Percentiles rank a stretch among this genome's conserved stretches.
phyloP scores from a whole-genome alignment of 2,329 filamentous ascomycete species.

The Rutstroemia sp. region DNA sequence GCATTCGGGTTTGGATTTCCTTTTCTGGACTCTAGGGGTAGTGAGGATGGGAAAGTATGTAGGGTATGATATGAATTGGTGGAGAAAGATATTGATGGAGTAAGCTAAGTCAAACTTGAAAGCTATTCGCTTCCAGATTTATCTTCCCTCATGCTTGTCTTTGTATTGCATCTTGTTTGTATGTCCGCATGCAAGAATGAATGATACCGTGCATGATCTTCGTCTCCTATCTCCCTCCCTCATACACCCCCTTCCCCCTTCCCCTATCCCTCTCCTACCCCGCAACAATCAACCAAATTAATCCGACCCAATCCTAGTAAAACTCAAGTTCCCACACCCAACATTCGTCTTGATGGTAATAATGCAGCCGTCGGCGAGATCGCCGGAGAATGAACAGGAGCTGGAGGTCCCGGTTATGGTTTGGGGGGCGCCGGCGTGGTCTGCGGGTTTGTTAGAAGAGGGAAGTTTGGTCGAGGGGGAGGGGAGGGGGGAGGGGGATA shows the following conservation, averaged over 20 bases:
- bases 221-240: neutral
- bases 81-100: no score
- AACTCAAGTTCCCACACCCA: neutral
- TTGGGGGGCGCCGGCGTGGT: neutral
- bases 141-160: no score
- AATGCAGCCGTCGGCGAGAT: neutral
- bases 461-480: neutral
- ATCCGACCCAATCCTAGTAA: neutral
- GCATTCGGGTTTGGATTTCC: no score
- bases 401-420: neutral
- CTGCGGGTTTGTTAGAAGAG: neutral
- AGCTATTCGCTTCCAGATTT: no score
- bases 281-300: neutral
- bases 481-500: neutral
- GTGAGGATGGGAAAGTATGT: no score
- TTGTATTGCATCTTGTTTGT: no score
- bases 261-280: no score
- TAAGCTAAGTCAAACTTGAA: no score
- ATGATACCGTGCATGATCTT: no score
- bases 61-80: no score
- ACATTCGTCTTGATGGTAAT: neutral
- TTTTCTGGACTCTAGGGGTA: no score
- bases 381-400: neutral
- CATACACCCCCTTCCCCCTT: neutral
- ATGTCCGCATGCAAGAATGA: no score